Base-by-base conservation (phyloP, 2,329 filamentous ascomycete species). In the Exophiala sp. region DNA sequence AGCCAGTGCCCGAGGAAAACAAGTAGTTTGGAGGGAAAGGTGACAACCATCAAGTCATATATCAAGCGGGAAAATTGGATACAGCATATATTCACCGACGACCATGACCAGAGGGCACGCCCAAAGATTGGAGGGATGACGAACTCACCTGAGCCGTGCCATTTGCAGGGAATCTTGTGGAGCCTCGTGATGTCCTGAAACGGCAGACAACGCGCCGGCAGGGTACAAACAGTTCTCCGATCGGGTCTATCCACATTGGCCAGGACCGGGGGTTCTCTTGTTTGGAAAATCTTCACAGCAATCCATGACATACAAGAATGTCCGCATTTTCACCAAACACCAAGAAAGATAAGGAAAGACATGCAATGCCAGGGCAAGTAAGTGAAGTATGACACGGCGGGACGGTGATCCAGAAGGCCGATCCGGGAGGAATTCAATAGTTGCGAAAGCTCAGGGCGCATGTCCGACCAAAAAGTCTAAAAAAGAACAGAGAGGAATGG, bases 1-100 rank as follows among this genome's bases (percentile, higher is more conserved):
- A 48, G 22, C 34, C 42, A 30, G 46, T 38, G 22, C 30, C 23
- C 24, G 29, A 27, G 13, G 40, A 46, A 37, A 37, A 37, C 30
- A 35, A 35, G 14, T 29, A 14, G 24, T 30, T 27, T 34, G 16
- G 22, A 23, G 5, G 11, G 18, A 50, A 23, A 21, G 42, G 47
- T 18, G 22, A 32, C 29, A 34, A 32, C n/a, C 11, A 19, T 16
- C 7, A 3, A 8, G 24, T 48, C 7, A 24, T n/a, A 24, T n/a
- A n/a, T 18, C 21, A 30, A 13, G 2, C 29, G 21, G 23, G 34
- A 9, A 22, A 21, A 27, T 29, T 41, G 34, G 34, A n/a, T n/a
- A n/a, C 13, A 37, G 7, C 5, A 19, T 18, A 37, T 13, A 18
- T 37, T 37, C 34, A 18, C 19, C 19, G 14, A 37, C 19, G 14